These are phyloP conservation scores for Cystobasidium sp. DNA, from an alignment of 1,284 basidiomycete species.

Conservation along the genomic window DNA sequence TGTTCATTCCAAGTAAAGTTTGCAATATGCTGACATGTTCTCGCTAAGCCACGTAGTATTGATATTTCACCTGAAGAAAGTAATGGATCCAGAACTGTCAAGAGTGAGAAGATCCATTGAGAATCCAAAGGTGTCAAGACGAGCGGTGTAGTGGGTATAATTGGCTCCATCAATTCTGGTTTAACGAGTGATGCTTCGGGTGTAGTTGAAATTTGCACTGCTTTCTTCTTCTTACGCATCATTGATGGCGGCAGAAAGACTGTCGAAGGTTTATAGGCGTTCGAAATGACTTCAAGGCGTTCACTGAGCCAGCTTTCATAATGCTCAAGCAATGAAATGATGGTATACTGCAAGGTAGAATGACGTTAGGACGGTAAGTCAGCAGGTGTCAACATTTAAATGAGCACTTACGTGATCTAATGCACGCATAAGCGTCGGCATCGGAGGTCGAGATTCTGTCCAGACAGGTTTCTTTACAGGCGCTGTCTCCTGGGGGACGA, in stretches of 20 bases:
- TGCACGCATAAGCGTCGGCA: constrained; percentile 6
- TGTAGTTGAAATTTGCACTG: background rate
- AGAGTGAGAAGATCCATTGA: constrained; percentile 80
- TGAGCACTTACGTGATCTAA: constrained; percentile 42
- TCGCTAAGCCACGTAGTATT: constrained; percentile 74
- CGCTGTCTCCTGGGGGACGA: background rate
- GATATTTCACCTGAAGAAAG: constrained; percentile 78
- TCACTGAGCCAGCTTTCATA: constrained; percentile 77
- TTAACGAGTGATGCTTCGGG: too few relatives aligned
- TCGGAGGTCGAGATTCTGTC: constrained; percentile 1
- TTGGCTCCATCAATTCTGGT: too few relatives aligned
- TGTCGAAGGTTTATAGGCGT: constrained; percentile 50
- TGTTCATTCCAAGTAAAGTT: constrained; percentile 51
- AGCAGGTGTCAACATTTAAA: background rate
- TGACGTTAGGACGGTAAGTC: background rate
- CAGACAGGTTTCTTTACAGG: background rate
- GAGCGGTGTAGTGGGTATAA: constrained; percentile 53
- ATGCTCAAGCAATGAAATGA: constrained; percentile 77
- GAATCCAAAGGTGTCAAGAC: constrained; percentile 69
- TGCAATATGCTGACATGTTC: constrained; percentile 68
- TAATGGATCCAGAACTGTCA: constrained; percentile 72
- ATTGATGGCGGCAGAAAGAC: constrained; percentile 49
- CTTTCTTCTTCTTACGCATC: constrained; percentile 29
- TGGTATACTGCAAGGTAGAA: constrained; percentile 24
- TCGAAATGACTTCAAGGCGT: constrained; percentile 62